A percentile compares a stretch with the other conserved stretches of the same genome.
These are phyloP conservation scores for Apiotrichum siamense DNA, from an alignment of 1,284 basidiomycete genomes.

Conservation along the genomic window DNA sequence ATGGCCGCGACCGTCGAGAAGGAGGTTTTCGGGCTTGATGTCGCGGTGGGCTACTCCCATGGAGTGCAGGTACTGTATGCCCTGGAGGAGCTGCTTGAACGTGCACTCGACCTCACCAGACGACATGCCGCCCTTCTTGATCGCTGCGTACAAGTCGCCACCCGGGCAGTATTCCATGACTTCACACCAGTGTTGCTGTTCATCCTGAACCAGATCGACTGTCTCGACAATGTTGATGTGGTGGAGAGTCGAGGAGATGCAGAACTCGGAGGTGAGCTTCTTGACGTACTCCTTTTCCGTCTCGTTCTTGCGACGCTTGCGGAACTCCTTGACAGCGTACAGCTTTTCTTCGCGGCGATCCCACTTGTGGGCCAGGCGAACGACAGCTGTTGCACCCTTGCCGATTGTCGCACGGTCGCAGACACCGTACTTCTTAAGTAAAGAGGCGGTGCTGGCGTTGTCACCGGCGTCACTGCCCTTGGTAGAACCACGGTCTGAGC, in stretches of 20 bases:
- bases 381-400: constrained; percentile 94
- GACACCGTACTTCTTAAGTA: constrained; percentile 91
- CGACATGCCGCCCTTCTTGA: constrained; percentile 95
- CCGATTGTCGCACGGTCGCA: constrained; percentile 96
- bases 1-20: constrained; percentile 87
- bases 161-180: constrained; percentile 99
- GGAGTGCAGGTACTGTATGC: constrained; percentile 60
- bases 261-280: constrained; percentile 98
- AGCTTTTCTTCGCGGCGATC: constrained; percentile 93
- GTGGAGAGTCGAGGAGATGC: constrained; percentile 95
- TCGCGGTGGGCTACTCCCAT: constrained; percentile 98
- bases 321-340: constrained; percentile 99
- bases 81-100: constrained; percentile 92
- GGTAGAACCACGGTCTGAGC: constrained; percentile 44
- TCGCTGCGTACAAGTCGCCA: constrained; percentile 93
- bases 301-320: constrained; percentile 95
- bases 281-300: constrained; percentile 99
- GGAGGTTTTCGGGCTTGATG: constrained; percentile 95
- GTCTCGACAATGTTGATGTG: constrained; percentile 97
- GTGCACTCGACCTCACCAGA: constrained; percentile 92
- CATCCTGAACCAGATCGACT: constrained; percentile 96
- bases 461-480: constrained; percentile 41
- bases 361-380: constrained; percentile 96
- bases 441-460: constrained; percentile 41
- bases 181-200: constrained; percentile 94